Evolutionary conservation across 805 yeast species (phyloP).

Genomic region (Lachancea nothofagi): DNA sequence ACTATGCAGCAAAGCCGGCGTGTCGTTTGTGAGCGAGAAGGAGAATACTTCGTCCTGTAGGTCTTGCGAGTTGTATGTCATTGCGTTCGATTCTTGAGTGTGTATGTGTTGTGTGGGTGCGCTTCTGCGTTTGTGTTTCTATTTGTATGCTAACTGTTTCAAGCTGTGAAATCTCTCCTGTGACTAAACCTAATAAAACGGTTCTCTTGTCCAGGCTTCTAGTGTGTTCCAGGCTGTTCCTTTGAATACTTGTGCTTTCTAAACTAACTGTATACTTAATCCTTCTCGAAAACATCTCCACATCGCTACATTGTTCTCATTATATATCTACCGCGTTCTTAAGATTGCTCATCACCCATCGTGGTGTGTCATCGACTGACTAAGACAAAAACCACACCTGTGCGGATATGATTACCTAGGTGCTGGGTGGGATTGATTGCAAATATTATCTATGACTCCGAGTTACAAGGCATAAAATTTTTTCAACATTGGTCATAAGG

Average conservation of each 20-base stretch:
- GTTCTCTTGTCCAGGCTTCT: neutral
- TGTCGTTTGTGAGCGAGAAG: conserved; percentile 12
- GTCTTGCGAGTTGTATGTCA: conserved; percentile 6
- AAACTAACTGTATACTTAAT: neutral
- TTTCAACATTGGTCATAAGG: too few relatives aligned
- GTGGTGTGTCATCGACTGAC: too few relatives aligned
- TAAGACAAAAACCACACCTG: too few relatives aligned
- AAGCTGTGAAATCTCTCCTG: too few relatives aligned
- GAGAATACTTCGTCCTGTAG: conserved; percentile 13
- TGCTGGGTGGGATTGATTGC: too few relatives aligned
- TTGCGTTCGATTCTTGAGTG: too few relatives aligned
- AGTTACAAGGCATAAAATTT: too few relatives aligned
- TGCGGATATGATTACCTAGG: too few relatives aligned
- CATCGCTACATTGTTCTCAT: neutral
- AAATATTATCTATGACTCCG: too few relatives aligned
- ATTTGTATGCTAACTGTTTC: neutral
- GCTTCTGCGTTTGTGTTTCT: neutral
- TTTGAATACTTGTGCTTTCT: neutral
- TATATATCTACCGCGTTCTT: neutral
- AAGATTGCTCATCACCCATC: conserved; percentile 1
- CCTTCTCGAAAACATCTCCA: neutral
- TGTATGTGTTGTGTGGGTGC: conserved; percentile 1
- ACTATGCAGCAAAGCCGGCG: conserved; percentile 5
- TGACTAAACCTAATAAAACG: neutral
- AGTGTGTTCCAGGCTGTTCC: neutral